Base-by-base conservation (phyloP, 2,329 filamentous ascomycete genomes). In the Amylocarpus encephaloides region DNA sequence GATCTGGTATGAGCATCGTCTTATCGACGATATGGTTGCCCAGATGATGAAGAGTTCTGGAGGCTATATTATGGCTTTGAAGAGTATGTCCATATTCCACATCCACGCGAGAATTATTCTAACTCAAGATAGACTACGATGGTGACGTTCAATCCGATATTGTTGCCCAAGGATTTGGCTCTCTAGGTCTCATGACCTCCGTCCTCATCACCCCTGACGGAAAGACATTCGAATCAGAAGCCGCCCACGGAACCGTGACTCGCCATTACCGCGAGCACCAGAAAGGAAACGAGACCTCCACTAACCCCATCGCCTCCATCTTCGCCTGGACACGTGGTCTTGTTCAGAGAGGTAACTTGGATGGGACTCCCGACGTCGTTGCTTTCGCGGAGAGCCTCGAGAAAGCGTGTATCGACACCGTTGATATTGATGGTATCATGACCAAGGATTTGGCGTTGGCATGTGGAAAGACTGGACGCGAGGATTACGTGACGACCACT, bases 11-110 rank as follows among this genome's bases (percentile, higher is more conserved):
- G 93, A 98, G 83, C 93, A 98, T 76, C 87, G 93, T 66, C 79
- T 98, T 62, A 97, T 98, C 67, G 93, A 98, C 73, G 93, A 98
- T 74, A 97, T 98, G 93, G 93, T 98, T 58, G 93, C 93, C 44
- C 93, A 98, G 80, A 98, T 98, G 93, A 87, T 98, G 79, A 98
- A 98, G 87, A 93, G 87, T 73, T 82, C 85, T 65, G 93, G 93
- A 63, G 93, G 93, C 57, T 96, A 93, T 73, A 82, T 97, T 69
- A 96, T 97, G 79, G 93, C 93, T 56, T 82, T 97, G 71, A 98
- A 98, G 85, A 97, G 89, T 95, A 69, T 71, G 83, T 76, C 6
- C 13, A 15, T 19, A 40, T 42, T 48, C 16, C 29, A 35, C 26
- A 43, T 41, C 15, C 22, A 9, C 16, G 11, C 11, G 13, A 34